Percentiles rank a stretch among this genome's conserved stretches.
Evolutionary conservation across 345 rosid species (phyloP).

Genomic region (Populus deltoides): DNA sequence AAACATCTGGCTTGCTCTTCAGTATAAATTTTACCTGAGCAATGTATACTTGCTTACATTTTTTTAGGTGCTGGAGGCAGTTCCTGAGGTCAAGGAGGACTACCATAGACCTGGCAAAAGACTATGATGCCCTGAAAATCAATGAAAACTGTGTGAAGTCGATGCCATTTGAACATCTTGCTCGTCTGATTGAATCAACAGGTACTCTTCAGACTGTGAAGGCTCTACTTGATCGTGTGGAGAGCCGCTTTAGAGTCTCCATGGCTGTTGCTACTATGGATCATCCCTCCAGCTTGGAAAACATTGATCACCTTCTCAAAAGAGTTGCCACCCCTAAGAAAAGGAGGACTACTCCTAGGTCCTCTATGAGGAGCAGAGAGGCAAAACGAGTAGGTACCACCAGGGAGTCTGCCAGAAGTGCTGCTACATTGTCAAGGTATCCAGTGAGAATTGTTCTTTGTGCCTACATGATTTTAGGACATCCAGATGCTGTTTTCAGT

Average conservation of each 20-base stretch:
- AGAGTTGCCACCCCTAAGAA: constrained; percentile 75
- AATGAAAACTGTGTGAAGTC: constrained; percentile 46
- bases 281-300: constrained; percentile 42
- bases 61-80: constrained; percentile 80
- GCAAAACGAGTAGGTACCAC: constrained; percentile 42
- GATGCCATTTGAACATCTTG: constrained; percentile 84
- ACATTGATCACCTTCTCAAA: constrained; percentile 86
- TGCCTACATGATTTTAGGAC: constrained; percentile 95
- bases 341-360: constrained; percentile 45
- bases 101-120: constrained; percentile 65
- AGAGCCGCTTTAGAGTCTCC: constrained; percentile 66
- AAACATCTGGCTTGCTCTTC: neutral
- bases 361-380: constrained; percentile 47
- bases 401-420: constrained; percentile 40
- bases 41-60: neutral
- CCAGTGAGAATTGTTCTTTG: constrained; percentile 83
- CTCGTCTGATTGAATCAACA: constrained; percentile 62
- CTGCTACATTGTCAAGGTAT: constrained; percentile 58
- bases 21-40: neutral
- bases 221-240: constrained; percentile 72
- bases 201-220: constrained; percentile 58
- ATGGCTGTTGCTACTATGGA: constrained; percentile 31
- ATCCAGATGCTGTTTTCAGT: constrained; percentile 95
- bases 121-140: constrained; percentile 62
- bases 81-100: constrained; percentile 63